Base-by-base conservation (phyloP, 2,329 filamentous ascomycete species). In the Aspergillus tamarii region DNA sequence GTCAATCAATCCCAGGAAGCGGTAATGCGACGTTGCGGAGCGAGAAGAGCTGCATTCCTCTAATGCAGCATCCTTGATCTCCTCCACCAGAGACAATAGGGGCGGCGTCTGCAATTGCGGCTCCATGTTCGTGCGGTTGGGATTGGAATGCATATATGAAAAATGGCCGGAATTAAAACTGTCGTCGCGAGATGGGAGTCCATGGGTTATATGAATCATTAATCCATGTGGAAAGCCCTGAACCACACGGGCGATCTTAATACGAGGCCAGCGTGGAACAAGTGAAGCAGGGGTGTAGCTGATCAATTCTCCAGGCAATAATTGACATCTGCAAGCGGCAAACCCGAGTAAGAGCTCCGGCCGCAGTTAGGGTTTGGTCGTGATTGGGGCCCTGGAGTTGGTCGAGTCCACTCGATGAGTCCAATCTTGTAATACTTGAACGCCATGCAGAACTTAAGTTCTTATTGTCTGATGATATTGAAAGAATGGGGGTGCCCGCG, bases 1-100 rank as follows among this genome's bases (percentile, higher is more conserved):
- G 32, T 74, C 72, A 36, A 77, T 70, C 34, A 73, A 66, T 10
- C 64, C 66, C 21, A 77, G 64, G 16, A 77, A 63, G 36, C 72
- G 70, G 14, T 70, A 70, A 56, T 75, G 75, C 21, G 67, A 62
- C 53, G 69, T 58, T 14, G 70, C 55, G 5, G 70, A 71, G 3
- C 66, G 66, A 4, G 60, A 64, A 2, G 63, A 54, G 46, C 57
- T 55, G n/a, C 57, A 60, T 21, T 74, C 68, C 45, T 70, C 58
- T 50, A 68, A 14, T 6, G 64, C 66, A 26, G 65, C 60, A 39
- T 61, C 56, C 28, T 52, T 58, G 59, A 67, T 64, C 3, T 64
- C 58, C 12, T 68, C 66, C 21, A 66, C 57, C 19, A 67, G 57
- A 12, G 66, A 55, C n/a, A 68, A 59, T 2, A 67, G 26, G 21